These are phyloP conservation scores for Protea cynaroides DNA, from an alignment of 164 flowering plant genomes.

Conservation along the genomic window DNA sequence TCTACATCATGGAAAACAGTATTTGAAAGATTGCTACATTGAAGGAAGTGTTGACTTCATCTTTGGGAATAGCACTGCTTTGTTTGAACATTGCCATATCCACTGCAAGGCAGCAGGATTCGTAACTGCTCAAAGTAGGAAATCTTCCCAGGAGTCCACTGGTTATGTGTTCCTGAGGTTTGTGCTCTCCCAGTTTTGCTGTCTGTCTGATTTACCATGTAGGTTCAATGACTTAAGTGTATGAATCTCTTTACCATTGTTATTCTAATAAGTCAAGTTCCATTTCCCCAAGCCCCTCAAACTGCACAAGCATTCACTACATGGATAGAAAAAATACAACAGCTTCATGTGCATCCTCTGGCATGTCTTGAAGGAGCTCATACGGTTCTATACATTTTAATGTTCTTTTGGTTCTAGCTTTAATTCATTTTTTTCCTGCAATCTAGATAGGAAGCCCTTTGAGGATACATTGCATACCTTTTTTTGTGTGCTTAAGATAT, in stretches of 20 bases:
- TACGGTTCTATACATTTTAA: no score
- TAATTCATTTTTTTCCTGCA: no score
- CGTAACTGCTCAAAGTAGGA: slow-evolving; percentile 93
- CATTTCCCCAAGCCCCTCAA: no score
- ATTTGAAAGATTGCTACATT: slow-evolving; percentile 85
- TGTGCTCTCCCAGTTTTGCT: slow-evolving; percentile 8
- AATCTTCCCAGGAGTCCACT: slow-evolving; percentile 88
- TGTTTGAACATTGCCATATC: slow-evolving; percentile 93
- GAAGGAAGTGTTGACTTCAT: slow-evolving; percentile 99
- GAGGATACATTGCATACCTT: no score
- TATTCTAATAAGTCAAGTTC: neutral
- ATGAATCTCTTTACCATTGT: neutral
- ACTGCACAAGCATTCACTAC: no score
- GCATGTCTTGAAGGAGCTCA: no score
- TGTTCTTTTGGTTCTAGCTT: no score
- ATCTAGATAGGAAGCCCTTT: no score
- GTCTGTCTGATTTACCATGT: neutral
- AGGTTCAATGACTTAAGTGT: neutral
- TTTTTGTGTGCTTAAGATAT: no score
- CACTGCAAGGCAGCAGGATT: slow-evolving; percentile 90
- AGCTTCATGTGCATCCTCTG: no score
- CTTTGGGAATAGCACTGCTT: slow-evolving; percentile 95
- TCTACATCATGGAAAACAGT: slow-evolving; percentile 88
- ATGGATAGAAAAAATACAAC: no score
- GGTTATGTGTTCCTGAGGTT: slow-evolving; percentile 97